Evolutionary conservation across 768 basidiomycete genomes (phyloP).

Genomic region (Lanmaoa rubissima): DNA sequence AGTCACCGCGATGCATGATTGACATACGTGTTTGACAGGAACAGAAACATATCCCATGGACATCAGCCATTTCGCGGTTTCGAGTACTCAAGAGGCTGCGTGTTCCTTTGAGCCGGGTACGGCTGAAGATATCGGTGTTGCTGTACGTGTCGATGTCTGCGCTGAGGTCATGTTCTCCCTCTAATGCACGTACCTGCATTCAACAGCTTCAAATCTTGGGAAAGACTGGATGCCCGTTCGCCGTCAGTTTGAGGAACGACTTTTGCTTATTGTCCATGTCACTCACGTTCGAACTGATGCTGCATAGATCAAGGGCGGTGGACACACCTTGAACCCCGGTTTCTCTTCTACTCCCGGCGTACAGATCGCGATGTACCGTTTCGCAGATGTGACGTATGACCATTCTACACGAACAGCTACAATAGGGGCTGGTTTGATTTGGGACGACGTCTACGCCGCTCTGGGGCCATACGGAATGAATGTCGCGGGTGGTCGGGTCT

Average conservation of each 20-base stretch:
- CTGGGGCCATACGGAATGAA: slow-evolving; percentile 48
- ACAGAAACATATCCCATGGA: slow-evolving; percentile 38
- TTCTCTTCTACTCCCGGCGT: slow-evolving; percentile 63
- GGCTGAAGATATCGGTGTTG: slow-evolving; percentile 48
- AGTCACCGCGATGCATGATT: slow-evolving; percentile 1
- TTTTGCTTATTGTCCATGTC: not conserved
- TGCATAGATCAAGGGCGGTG: slow-evolving; percentile 59
- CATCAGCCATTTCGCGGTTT: slow-evolving; percentile 47
- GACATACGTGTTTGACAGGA: slow-evolving; percentile 14
- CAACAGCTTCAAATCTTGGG: slow-evolving; percentile 48
- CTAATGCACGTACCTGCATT: not conserved
- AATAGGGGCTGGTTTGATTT: slow-evolving; percentile 46
- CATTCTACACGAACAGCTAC: slow-evolving; percentile 37
- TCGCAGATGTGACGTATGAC: slow-evolving; percentile 46
- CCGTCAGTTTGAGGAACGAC: slow-evolving; percentile 35
- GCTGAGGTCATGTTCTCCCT: not conserved
- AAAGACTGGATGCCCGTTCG: slow-evolving; percentile 48
- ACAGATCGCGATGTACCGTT: slow-evolving; percentile 54
- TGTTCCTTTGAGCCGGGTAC: slow-evolving; percentile 62
- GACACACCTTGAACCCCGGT: slow-evolving; percentile 52
- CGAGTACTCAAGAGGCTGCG: slow-evolving; percentile 43
- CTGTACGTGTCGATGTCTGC: slow-evolving; percentile 34
- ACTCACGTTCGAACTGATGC: not conserved
- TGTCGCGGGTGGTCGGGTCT: slow-evolving; percentile 58
- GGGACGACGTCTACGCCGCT: slow-evolving; percentile 64